Percentiles rank a stretch among this genome's conserved stretches.
phyloP scores from a whole-genome alignment of 2,329 filamentous ascomycete species.

The Cladophialophora immunda region DNA sequence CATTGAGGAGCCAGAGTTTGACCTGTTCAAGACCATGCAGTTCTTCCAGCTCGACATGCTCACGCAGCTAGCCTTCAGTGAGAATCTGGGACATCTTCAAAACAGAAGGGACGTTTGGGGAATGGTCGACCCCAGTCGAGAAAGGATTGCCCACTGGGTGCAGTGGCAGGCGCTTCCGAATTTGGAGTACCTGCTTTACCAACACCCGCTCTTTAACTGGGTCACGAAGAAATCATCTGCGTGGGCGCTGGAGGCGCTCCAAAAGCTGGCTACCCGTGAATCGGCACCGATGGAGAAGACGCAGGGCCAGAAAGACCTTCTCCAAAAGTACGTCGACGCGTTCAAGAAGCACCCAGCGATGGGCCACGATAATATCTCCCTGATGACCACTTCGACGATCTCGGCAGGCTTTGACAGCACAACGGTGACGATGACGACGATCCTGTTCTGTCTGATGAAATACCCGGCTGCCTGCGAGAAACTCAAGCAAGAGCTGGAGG shows the following conservation, averaged over 20 bases:
- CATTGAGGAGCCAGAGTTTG: neutral
- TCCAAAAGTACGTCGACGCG: constrained; percentile 4
- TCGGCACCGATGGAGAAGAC: neutral
- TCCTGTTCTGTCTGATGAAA: neutral
- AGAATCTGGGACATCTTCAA: neutral
- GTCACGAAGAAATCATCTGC: neutral
- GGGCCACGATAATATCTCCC: neutral
- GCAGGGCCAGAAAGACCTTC: neutral
- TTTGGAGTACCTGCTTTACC: neutral
- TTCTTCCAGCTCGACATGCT: constrained; percentile 1
- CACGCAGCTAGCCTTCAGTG: neutral
- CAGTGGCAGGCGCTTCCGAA: neutral
- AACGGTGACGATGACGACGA: neutral
- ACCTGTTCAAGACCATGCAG: neutral
- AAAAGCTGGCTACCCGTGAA: neutral
- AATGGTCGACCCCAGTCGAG: neutral
- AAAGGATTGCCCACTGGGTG: neutral
- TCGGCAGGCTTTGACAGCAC: neutral
- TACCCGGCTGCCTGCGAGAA: neutral
- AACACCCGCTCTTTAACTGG: neutral
- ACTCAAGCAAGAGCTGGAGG: neutral
- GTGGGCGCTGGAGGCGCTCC: neutral
- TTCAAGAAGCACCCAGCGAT: neutral
- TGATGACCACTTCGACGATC: neutral
- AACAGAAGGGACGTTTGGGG: neutral